Evolutionary conservation across 2,329 filamentous ascomycete species (phyloP).

Genomic region (Mollisia scopiformis): DNA sequence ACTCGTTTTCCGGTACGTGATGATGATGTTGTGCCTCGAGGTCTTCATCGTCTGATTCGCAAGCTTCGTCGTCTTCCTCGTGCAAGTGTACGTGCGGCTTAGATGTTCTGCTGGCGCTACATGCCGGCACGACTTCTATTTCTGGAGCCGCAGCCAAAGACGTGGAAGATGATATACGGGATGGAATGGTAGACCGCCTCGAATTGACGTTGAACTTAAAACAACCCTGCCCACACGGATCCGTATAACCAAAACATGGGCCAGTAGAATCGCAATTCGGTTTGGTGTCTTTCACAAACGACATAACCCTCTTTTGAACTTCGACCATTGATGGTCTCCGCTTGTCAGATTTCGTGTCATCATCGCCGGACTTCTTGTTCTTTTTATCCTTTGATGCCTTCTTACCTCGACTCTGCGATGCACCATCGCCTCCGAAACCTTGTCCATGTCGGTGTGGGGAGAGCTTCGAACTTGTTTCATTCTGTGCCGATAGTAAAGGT

Average conservation of each 20-base stretch:
- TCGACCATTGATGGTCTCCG: conserved; percentile 57
- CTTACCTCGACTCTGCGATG: conserved; percentile 1
- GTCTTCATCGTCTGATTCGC: conserved; percentile 26
- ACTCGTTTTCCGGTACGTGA: conserved; percentile 92
- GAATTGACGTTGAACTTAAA: conserved; percentile 58
- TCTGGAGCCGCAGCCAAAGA: not conserved
- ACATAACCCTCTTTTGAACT: conserved; percentile 60
- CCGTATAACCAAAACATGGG: conserved; percentile 65
- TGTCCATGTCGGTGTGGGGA: conserved; percentile 1
- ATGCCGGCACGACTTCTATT: not conserved
- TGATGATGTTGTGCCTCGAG: conserved; percentile 70
- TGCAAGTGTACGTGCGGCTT: conserved; percentile 9
- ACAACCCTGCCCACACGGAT: conserved; percentile 68
- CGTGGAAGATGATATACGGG: not conserved
- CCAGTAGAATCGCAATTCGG: conserved; percentile 62
- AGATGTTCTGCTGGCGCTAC: not conserved
- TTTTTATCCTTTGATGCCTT: not conserved
- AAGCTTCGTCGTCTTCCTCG: conserved; percentile 8
- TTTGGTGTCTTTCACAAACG: conserved; percentile 68
- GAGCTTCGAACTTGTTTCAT: conserved; percentile 17
- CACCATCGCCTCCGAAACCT: conserved; percentile 3
- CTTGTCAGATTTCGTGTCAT: not conserved
- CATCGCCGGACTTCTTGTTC: not conserved
- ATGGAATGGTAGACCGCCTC: not conserved
- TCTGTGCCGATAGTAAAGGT: conserved; percentile 27